Evolutionary conservation across 495 filamentous ascomycete species (phyloP).

Genomic region (Cladorrhinum samala): DNA sequence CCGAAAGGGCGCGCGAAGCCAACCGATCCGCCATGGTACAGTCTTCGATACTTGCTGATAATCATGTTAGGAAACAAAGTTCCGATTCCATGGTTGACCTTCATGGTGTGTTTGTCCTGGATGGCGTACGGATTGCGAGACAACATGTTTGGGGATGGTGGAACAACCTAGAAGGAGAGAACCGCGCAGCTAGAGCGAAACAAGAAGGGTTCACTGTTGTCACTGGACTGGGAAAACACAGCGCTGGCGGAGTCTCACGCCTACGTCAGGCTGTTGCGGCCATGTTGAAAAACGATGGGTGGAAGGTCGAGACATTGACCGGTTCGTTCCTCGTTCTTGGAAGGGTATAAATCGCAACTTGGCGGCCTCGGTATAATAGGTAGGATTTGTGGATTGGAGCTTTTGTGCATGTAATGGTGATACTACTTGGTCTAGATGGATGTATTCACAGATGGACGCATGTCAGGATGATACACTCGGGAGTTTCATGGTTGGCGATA

Average conservation of each 20-base stretch:
- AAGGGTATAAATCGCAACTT: slow-evolving; percentile 24
- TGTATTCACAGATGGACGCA: neutral
- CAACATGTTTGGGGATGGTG: slow-evolving; percentile 71
- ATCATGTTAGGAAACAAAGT: slow-evolving; percentile 56
- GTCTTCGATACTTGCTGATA: slow-evolving; percentile 43
- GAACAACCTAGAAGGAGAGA: slow-evolving; percentile 58
- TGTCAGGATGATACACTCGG: neutral
- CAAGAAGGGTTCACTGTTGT: slow-evolving; percentile 60
- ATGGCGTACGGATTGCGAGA: slow-evolving; percentile 69
- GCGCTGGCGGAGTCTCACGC: slow-evolving; percentile 63
- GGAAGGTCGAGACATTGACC: slow-evolving; percentile 65
- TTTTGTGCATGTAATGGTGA: too few relatives aligned
- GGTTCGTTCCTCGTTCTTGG: slow-evolving; percentile 64
- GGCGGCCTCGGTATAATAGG: too few relatives aligned
- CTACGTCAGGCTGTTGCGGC: slow-evolving; percentile 75
- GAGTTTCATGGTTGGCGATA: neutral
- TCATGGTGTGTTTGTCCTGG: slow-evolving; percentile 74
- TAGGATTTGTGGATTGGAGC: too few relatives aligned
- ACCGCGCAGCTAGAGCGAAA: slow-evolving; percentile 29
- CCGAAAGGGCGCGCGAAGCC: slow-evolving; percentile 27
- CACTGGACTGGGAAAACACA: slow-evolving; percentile 75
- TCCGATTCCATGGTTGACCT: slow-evolving; percentile 59
- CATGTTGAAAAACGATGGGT: slow-evolving; percentile 70
- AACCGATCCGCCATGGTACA: slow-evolving; percentile 17
- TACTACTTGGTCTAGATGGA: too few relatives aligned